phyloP scores from a whole-genome alignment of 148 eudicot species.

The Rhododendron mucronatum region DNA sequence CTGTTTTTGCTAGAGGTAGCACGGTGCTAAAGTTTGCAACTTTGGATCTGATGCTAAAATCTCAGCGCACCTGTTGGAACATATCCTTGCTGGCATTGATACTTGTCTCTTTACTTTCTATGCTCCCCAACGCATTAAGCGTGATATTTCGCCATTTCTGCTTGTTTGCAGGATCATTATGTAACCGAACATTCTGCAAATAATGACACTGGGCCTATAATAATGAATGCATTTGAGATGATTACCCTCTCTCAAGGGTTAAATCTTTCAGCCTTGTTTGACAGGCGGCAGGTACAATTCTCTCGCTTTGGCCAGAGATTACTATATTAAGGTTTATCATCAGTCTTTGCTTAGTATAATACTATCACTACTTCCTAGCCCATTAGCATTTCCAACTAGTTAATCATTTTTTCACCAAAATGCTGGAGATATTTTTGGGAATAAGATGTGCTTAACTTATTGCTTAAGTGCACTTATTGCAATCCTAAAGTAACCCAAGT shows the following conservation, averaged over 20 bases:
- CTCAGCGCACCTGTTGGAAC: neutral
- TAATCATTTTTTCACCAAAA: neutral
- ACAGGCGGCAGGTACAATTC: slow-evolving; percentile 77
- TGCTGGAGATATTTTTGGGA: neutral
- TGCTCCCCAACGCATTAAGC: neutral
- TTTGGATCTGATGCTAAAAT: neutral
- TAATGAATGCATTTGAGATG: slow-evolving; percentile 99
- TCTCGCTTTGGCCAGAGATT: neutral
- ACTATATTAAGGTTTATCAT: neutral
- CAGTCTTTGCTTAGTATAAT: neutral
- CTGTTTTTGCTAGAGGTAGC: neutral
- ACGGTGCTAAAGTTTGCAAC: neutral
- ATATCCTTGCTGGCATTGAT: slow-evolving; percentile 1
- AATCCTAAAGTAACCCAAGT: neutral
- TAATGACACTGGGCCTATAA: slow-evolving; percentile 55
- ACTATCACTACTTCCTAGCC: neutral
- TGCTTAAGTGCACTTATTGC: neutral
- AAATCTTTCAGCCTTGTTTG: slow-evolving; percentile 92
- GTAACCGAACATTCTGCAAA: slow-evolving; percentile 64
- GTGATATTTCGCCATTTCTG: neutral
- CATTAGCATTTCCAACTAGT: neutral
- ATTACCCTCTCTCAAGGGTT: slow-evolving; percentile 94
- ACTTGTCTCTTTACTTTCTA: neutral
- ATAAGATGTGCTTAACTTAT: neutral
- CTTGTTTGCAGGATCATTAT: slow-evolving; percentile 60